Percentiles rank a stretch among this genome's conserved stretches.
phyloP scores from a whole-genome alignment of 1,284 basidiomycete genomes.

The Erythrobasidium hasegawianum region DNA sequence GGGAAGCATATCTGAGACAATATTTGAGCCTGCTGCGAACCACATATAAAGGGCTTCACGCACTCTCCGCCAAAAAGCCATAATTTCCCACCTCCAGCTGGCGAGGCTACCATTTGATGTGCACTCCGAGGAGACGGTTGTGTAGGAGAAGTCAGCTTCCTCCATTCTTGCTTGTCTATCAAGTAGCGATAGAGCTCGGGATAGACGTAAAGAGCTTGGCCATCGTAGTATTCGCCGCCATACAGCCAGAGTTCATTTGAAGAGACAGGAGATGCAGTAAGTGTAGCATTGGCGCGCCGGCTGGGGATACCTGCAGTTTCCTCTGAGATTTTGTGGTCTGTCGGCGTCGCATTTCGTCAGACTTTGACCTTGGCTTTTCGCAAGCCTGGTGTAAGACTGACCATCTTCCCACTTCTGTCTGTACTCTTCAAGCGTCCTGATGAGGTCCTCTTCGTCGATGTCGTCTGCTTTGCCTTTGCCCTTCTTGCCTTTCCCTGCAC shows the following conservation, averaged over 20 bases:
- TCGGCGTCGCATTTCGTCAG: neutral
- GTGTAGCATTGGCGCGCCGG: slow-evolving; percentile 71
- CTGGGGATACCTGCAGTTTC: slow-evolving; percentile 71
- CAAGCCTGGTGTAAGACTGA: slow-evolving; percentile 46
- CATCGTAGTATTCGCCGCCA: slow-evolving; percentile 80
- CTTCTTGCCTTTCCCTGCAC: slow-evolving; percentile 62
- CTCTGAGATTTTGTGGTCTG: slow-evolving; percentile 59
- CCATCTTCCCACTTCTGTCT: slow-evolving; percentile 51
- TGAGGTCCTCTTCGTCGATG: slow-evolving; percentile 67
- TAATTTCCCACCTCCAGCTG: slow-evolving; percentile 72
- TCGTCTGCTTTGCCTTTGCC: slow-evolving; percentile 53
- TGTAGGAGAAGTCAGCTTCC: slow-evolving; percentile 70
- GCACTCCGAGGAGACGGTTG: slow-evolving; percentile 74
- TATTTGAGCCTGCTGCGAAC: too few relatives aligned
- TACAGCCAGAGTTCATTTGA: slow-evolving; percentile 45
- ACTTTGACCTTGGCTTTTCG: neutral
- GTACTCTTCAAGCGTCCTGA: slow-evolving; percentile 64
- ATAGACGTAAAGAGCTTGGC: slow-evolving; percentile 63
- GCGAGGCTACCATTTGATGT: slow-evolving; percentile 69
- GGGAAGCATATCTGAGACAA: slow-evolving; percentile 57
- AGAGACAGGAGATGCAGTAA: slow-evolving; percentile 59
- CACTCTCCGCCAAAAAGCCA: slow-evolving; percentile 70
- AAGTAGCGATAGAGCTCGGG: slow-evolving; percentile 75
- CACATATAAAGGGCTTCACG: too few relatives aligned
- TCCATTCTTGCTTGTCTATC: slow-evolving; percentile 84